Base-by-base conservation (phyloP, 2,329 filamentous ascomycete species). In the Colletotrichum sp. region DNA sequence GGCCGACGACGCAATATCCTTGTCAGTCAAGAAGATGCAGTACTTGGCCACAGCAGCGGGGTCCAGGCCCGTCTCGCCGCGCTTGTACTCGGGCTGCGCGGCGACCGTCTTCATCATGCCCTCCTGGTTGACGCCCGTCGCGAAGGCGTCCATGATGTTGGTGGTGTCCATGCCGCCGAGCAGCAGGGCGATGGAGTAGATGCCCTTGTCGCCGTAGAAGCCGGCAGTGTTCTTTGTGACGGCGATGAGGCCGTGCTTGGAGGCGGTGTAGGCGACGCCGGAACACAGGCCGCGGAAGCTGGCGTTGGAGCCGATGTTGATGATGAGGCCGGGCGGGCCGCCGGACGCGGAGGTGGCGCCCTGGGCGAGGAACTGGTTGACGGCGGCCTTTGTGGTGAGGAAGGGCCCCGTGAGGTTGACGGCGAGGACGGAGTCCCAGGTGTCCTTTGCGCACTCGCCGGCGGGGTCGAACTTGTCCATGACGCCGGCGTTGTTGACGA, bases 401-500 rank as follows among this genome's bases (percentile, higher is more conserved):
- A 89, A 90, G 1, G 90, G 86, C 0, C 89, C 91, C 4, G 89
- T 92, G 55, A 92, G 82, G 79, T 93, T 93, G 78, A 92, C 83
- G 21, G 85, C 86, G 55, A 93, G 85, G 10, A 92, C 88, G 6
- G 84, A 84, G 77, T 92, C 87, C 90, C 90, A 93, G 3, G 86
- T 79, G 4, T 82, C 82, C 74, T 85, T 84, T n/a, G 88, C 83
- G 69, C 88, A 81, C 15, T 85, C 84, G 26, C 88, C 90, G 0
- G 88, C 89, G 1, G 89, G 87, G 65, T 90, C 87, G 78, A 92
- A 91, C 34, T 82, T 84, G 79, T 93, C 91, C 85, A 91, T 89
- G 74, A 92, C 85, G 36, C 88, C 91, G 15, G 90, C 90, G 77
- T 90, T 91, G 83, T 92, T 92, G 80, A 92, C 82, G 8, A 93